phyloP scores from a whole-genome alignment of 352 stramenopile genomes.

The Pilasporangium apinafurcum region DNA sequence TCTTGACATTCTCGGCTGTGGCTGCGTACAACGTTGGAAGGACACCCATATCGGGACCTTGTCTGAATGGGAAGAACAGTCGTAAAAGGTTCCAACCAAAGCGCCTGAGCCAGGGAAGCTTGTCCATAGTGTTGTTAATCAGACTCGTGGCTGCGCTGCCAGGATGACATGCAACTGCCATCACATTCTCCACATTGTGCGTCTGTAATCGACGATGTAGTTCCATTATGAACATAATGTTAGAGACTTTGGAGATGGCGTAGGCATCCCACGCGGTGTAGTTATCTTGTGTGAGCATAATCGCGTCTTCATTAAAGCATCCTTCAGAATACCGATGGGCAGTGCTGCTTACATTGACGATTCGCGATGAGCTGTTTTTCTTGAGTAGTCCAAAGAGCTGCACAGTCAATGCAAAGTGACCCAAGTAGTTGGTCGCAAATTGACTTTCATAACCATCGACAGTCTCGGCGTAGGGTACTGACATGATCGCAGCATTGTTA shows the following conservation, averaged over 20 bases:
- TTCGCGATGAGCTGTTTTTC: constrained; percentile 4
- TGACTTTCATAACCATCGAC: constrained; percentile 18
- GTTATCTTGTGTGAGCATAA: constrained; percentile 3
- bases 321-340: constrained; percentile 6
- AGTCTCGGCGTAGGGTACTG: constrained; percentile 6
- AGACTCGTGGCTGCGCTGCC: constrained; percentile 20
- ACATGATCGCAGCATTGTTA: constrained; percentile 34
- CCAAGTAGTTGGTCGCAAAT: constrained; percentile 28
- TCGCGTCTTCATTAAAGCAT: neutral
- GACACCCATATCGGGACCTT: constrained; percentile 22
- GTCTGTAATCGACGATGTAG: constrained; percentile 44
- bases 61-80: constrained; percentile 15
- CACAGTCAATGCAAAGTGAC: constrained; percentile 14
- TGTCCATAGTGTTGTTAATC: constrained; percentile 7
- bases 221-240: constrained; percentile 90
- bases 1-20: constrained; percentile 7
- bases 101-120: constrained; percentile 3
- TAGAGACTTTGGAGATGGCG: constrained; percentile 85
- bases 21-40: constrained; percentile 37
- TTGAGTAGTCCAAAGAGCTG: constrained; percentile 8
- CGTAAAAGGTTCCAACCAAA: constrained; percentile 14
- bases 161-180: constrained; percentile 20
- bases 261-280: constrained; percentile 52
- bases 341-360: constrained; percentile 13
- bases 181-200: constrained; percentile 12